phyloP scores from a whole-genome alignment of 805 yeast genomes.

The Cyberlindnera subsufficiens region DNA sequence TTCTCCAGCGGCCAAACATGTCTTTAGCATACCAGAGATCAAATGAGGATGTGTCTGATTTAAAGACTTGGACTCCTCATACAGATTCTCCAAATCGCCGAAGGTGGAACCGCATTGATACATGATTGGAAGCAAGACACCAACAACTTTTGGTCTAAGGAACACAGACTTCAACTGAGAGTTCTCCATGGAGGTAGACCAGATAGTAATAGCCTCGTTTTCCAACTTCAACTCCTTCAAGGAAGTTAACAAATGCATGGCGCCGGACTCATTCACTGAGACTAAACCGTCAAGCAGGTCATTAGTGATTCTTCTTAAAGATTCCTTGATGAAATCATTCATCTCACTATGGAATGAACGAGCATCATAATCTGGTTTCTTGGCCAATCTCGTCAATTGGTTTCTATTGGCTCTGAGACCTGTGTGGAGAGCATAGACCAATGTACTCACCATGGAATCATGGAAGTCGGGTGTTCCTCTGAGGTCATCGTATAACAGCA shows the following conservation, averaged over 20 bases:
- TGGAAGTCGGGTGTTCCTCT: constrained; percentile 42
- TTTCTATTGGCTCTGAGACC: constrained; percentile 51
- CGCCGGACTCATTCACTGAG: constrained; percentile 45
- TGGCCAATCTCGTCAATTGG: constrained; percentile 47
- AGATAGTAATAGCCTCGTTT: constrained; percentile 59
- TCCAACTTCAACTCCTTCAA: constrained; percentile 55
- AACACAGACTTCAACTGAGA: constrained; percentile 37
- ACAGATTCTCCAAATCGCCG: constrained; percentile 54
- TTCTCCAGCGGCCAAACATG: constrained; percentile 60
- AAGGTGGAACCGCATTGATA: constrained; percentile 56
- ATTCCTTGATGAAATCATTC: constrained; percentile 42
- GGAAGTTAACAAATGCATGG: constrained; percentile 51
- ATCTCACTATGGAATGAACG: constrained; percentile 50
- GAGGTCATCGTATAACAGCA: constrained; percentile 44
- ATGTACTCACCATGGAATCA: constrained; percentile 39
- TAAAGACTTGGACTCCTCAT: constrained; percentile 35
- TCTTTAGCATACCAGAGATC: constrained; percentile 67
- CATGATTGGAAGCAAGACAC: constrained; percentile 62
- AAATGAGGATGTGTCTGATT: constrained; percentile 37
- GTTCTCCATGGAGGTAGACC: constrained; percentile 59
- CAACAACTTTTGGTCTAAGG: constrained; percentile 60
- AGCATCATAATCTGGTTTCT: constrained; percentile 56
- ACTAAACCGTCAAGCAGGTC: constrained; percentile 41
- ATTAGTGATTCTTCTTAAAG: constrained; percentile 46
- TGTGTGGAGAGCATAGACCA: constrained; percentile 47